Percentiles rank a stretch among this genome's conserved stretches.
Conservation (phyloP, 345 rosid species). For the Hirschfeldia incana region DNA sequence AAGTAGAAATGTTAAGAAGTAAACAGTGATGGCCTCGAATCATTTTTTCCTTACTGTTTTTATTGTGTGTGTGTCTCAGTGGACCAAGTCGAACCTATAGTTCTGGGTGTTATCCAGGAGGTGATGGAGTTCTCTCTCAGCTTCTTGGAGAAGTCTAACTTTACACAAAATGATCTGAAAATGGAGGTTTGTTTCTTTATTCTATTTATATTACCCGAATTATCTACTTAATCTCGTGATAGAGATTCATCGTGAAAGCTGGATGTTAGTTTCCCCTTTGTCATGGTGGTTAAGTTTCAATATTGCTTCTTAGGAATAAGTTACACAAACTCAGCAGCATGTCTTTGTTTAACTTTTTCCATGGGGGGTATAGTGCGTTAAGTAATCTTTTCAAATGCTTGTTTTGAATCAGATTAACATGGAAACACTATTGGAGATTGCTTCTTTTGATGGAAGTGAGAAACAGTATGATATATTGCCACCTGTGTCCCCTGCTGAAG, state of each 20-base stretch:
- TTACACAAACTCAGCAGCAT: neutral
- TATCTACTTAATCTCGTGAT: slow-evolving; percentile 21
- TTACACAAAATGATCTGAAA: slow-evolving; percentile 50
- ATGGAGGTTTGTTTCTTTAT: slow-evolving; percentile 70
- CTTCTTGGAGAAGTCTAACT: slow-evolving; percentile 69
- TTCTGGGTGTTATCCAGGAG: slow-evolving; percentile 65
- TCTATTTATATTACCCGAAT: neutral
- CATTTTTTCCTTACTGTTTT: slow-evolving; percentile 10
- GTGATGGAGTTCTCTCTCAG: slow-evolving; percentile 76
- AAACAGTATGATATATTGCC: slow-evolving; percentile 48
- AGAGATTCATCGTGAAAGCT: neutral
- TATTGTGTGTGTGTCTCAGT: slow-evolving; percentile 45
- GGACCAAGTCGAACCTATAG: slow-evolving; percentile 69
- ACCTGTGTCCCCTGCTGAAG: slow-evolving; percentile 51
- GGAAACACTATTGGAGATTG: slow-evolving; percentile 68
- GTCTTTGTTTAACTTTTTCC: neutral
- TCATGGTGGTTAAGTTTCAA: slow-evolving; percentile 12
- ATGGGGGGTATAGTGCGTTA: slow-evolving; percentile 8
- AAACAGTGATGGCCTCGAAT: neutral
- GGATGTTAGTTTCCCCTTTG: neutral
- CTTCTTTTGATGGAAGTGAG: slow-evolving; percentile 62
- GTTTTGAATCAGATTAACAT: slow-evolving; percentile 53
- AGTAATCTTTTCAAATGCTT: slow-evolving; percentile 29
- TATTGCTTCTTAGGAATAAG: neutral
- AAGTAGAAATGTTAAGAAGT: slow-evolving; percentile 5